Base-by-base conservation (phyloP, 2,329 filamentous ascomycete species). In the Alternaria gansuensis region DNA sequence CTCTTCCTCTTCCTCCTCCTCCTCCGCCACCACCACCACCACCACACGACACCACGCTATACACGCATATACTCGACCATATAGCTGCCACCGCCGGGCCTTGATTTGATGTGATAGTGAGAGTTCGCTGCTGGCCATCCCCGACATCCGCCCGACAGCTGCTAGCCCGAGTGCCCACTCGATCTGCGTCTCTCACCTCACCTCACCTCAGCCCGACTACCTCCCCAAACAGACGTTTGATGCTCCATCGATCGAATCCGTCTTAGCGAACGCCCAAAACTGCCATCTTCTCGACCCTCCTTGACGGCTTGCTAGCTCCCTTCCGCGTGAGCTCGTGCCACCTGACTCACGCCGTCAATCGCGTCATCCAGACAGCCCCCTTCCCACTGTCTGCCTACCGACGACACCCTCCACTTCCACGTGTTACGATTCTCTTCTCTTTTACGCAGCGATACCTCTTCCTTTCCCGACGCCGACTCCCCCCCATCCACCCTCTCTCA, bases 381-480 rank as follows among this genome's bases (percentile, higher is more conserved):
- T 58, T 59, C 29, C 57, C 57, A 50, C 67, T 67, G 69, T 69
- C 71, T 68, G 60, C 68, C 56, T 53, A 49, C 60, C 70, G 64
- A 73, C 70, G 66, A 54, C 44, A 36, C 54, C 65, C 60, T 73
- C 64, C 66, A 77, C 76, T 57, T 73, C 66, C 68, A 78, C 76
- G 75, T 71, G 67, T 75, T 73, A 78, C 76, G 76, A 78, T 55
- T 74, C 67, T 70, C 70, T 67, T 65, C 68, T 64, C 63, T 67
- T 63, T 75, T 65, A 77, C 75, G 76, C 74, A 78, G 72, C 76
- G 72, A 75, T 65, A 62, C 54, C 52, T 65, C 67, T 73, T 67
- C 62, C 62, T 56, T 71, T 68, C 65, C 63, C 70, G 74, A 73
- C 74, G 60, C 65, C 68, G 45, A 69, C 65, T 53, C 69, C 66